Evolutionary conservation across 176 grass and related monocot genomes (phyloP), one percentile per base, ranked within the genome.

Genomic region (Phragmites australis): DNA sequence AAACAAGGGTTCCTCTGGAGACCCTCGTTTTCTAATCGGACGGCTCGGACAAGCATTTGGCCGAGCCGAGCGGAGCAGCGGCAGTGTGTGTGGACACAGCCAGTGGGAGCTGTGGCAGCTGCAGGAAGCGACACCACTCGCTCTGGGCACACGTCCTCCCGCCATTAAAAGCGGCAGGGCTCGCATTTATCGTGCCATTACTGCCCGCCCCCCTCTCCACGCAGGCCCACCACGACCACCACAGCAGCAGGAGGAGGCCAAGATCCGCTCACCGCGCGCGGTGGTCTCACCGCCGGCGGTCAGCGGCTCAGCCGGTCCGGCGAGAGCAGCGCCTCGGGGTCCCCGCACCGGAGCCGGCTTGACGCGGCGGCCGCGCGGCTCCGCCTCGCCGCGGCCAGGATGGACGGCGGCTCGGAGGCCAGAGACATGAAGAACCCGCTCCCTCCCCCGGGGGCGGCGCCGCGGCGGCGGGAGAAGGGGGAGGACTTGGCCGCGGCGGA

Each of bases 251-350:
- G 14, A 25, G 8, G 7, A 37, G 41, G 14, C 46, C 69, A 8
- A 43, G 78, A 54, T 81, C 78, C 65, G 65, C 4, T 42, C 62
- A 80, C 77, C 77, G 77, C 73, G 53, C 47, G 43, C 58, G 11
- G 55, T 25, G 52, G 19, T 15, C 26, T 21, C 82, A 51, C 29
- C 16, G 3, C 1, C 65, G 26, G 2, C 9, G 1, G 25, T 77
- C 72, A 87, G 62, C 87, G 87, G 84, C 73, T 72, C 17, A 98
- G 79, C 13, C 95, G 81, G 77, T 98, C 95, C 78, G 95, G 95
- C 41, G 95, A 98, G 16, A 98, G 88, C 77, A 98, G 88, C 46
- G 92, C 92, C 88, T 98, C 95, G 16, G 95, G 95, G 72, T 98
- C 95, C 11, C 92, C 95, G 70, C 95, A 98, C 52, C 92, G 72